Base-by-base conservation (phyloP, 129 eudicot genomes). In the Ambrosia artemisiifolia region DNA sequence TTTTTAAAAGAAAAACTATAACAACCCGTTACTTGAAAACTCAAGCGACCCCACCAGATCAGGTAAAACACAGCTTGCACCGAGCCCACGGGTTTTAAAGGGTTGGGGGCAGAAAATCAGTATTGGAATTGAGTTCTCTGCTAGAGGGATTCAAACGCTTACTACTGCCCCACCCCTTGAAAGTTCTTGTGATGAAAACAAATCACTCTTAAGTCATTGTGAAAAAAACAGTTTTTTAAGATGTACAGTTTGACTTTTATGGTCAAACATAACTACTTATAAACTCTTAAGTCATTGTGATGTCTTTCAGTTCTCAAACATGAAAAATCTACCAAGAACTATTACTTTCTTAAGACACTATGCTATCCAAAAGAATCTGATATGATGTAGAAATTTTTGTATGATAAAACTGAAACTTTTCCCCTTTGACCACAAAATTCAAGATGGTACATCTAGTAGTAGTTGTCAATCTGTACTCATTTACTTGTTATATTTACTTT, bases 381-480 rank as follows among this genome's bases (percentile, higher is more conserved):
- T 70, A 24, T 36, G 38, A 54, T 36, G 44, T 56, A 19, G 19
- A 56, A 56, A 9, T 12, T 18, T 53, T 51, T 50, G 36, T 54
- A 33, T 32, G 30, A 32, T 14, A 67, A 43, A 51, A 38, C 65
- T 17, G 4, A 35, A 53, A 20, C 9, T 48, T 48, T 54, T n/a
- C 47, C 47, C 48, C 46, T n/a, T 69, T 33, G 73, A 69, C 73
- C 46, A 50, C 47, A 49, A 69, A 69, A 34, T 17, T 69, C 63
- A 49, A 69, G 47, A 69, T 48, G 46, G 46, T 46, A 68, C 46
- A 14, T 30, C 28, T 47, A 4, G 42, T 12, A 44, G 33, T 47
- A 4, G 42, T 12, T 66, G 62, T 55, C 62, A 55, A 55, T 55
- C 33, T 55, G 30, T 7, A 20, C 34, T 55, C 62, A 10, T 55